Base-by-base conservation (phyloP, 306 rosid genomes). In the Carpinus fangiana region DNA sequence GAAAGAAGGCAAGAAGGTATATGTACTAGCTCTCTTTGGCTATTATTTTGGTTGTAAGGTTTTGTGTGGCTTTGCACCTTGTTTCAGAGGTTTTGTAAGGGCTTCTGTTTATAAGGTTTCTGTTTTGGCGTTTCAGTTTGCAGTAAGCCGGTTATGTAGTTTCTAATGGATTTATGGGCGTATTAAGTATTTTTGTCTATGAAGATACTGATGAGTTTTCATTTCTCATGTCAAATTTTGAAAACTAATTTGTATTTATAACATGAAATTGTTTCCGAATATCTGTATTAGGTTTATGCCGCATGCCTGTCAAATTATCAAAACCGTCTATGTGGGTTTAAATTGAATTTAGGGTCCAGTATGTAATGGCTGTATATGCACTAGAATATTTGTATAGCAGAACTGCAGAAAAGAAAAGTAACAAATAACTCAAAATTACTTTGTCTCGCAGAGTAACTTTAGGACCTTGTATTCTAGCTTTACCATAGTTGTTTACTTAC, bases 1-100 rank as follows among this genome's bases (percentile, higher is more conserved):
- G 89, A 93, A 90, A 84, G 97, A 95, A 84, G 97, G 98, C 60
- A 93, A 93, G 88, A 95, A 90, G 96, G 99, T 95, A 86, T 9
- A 13, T 16, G 48, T 77, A 8, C 66, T 10, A 34, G 41, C 70
- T 73, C 57, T 79, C 70, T 75, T 69, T 23, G 8, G 76, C 18
- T 59, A 72, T 76, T 9, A 5, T 28, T 28, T 14, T 28, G 54
- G 69, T 45, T 61, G 26, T 61, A 34, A 69, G 10, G 60, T 70
- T 70, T 77, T 79, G 64, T n/a, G 51, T 72, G 83, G 69, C 16
- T 68, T 41, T 82, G 50, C 41, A 76, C 66, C 18, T 74, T 46
- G 51, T 69, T 67, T 41, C 31, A 61, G 26, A 75, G 71, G 41
- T 16, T 78, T 34, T 18, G 64, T 56, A 10, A 53, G 67, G 41